These are phyloP conservation scores for Geoglossum glabrum DNA, from an alignment of 495 filamentous ascomycete genomes.

Conservation along the genomic window DNA sequence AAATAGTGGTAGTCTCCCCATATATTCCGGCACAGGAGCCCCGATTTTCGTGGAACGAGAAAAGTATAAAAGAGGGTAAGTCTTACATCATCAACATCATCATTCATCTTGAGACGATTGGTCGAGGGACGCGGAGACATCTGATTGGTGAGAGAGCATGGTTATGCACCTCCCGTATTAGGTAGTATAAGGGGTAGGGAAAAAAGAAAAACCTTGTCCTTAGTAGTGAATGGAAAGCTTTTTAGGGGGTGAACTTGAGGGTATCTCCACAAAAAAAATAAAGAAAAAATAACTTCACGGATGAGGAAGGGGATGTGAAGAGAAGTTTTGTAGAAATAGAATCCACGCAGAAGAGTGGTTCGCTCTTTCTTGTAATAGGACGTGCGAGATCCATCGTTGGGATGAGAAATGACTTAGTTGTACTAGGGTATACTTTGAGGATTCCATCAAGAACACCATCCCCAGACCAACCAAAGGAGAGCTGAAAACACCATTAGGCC, in stretches of 20 bases:
- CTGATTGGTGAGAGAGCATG: neutral
- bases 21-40: neutral
- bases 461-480: neutral
- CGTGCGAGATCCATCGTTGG: neutral
- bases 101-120: neutral
- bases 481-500: neutral
- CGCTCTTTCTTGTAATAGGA: neutral
- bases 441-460: neutral
- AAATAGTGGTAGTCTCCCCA: neutral
- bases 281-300: neutral
- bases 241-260: neutral
- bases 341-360: neutral
- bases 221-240: neutral
- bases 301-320: neutral
- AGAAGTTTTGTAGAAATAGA: neutral
- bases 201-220: neutral
- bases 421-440: neutral
- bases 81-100: neutral
- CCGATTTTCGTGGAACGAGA: neutral
- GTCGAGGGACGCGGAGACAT: neutral
- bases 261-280: neutral
- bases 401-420: neutral
- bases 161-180: neutral
- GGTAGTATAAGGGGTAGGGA: neutral
- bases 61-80: neutral